phyloP scores from a whole-genome alignment of 2,329 filamentous ascomycete species.

The Fusarium camptoceras region DNA sequence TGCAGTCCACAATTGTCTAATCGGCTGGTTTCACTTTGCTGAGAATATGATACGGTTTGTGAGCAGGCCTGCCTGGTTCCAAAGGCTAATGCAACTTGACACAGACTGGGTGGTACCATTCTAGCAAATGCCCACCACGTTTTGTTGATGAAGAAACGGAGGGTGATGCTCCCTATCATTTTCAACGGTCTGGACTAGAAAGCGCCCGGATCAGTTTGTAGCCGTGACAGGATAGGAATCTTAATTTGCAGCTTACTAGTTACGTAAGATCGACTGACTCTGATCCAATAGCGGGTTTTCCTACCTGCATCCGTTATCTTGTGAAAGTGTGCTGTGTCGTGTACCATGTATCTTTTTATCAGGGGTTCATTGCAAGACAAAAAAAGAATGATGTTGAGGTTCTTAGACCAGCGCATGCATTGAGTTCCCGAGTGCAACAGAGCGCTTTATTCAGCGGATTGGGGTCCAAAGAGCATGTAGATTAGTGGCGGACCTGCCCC shows the following conservation, averaged over 20 bases:
- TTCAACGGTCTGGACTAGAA: too few species aligned
- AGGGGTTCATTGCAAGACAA: background rate
- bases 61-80: too few species aligned
- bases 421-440: background rate
- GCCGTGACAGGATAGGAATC: too few species aligned
- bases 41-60: too few species aligned
- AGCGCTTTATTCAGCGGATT: background rate
- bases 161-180: too few species aligned
- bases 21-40: too few species aligned
- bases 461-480: background rate
- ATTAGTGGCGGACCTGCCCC: background rate
- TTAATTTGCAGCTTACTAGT: background rate
- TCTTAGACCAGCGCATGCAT: background rate
- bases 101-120: too few species aligned
- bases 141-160: too few species aligned
- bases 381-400: background rate
- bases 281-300: background rate
- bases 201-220: too few species aligned
- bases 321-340: background rate
- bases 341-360: background rate
- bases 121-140: too few species aligned
- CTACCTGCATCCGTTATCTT: background rate
- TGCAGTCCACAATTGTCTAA: too few species aligned
- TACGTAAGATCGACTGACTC: background rate
- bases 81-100: fast-evolving